phyloP scores from a whole-genome alignment of 371 early-diverging fungal genomes.

The Rhizopus arrhizus region DNA sequence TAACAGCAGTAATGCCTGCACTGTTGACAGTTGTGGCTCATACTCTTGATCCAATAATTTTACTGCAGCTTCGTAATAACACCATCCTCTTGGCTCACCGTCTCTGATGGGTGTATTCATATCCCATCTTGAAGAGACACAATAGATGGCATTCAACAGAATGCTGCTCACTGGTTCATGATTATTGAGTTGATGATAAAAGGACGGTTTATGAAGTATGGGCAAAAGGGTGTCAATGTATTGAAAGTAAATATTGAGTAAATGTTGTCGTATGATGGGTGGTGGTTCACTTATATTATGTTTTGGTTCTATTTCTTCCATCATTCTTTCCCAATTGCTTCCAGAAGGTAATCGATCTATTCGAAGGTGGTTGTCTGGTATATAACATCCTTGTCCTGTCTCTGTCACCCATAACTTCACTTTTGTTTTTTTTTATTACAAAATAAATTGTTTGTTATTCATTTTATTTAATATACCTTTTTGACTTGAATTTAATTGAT shows the following conservation, averaged over 20 bases:
- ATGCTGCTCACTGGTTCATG: conserved; percentile 10
- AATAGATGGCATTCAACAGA: conserved; percentile 37
- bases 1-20: conserved; percentile 37
- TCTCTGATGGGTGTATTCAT: conserved; percentile 4
- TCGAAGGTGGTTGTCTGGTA: conserved; percentile 24
- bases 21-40: conserved; percentile 26
- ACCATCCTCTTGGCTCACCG: conserved; percentile 35
- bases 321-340: not conserved
- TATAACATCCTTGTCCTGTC: conserved; percentile 32
- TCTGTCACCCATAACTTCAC: conserved; percentile 17
- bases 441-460: not conserved
- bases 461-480: not conserved
- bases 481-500: not conserved
- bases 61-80: conserved; percentile 31
- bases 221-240: conserved; percentile 70
- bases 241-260: conserved; percentile 66
- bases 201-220: conserved; percentile 58
- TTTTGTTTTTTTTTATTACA: not conserved
- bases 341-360: conserved; percentile 19
- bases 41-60: conserved; percentile 25
- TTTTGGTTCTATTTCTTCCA: conserved; percentile 1
- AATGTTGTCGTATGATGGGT: conserved; percentile 26
- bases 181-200: conserved; percentile 18
- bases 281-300: conserved; percentile 1
- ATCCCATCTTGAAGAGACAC: conserved; percentile 38